Percentiles rank a stretch among this genome's conserved stretches.
Conservation (phyloP, 2,329 filamentous ascomycete species). For the Chaetoscypha palmicola region DNA sequence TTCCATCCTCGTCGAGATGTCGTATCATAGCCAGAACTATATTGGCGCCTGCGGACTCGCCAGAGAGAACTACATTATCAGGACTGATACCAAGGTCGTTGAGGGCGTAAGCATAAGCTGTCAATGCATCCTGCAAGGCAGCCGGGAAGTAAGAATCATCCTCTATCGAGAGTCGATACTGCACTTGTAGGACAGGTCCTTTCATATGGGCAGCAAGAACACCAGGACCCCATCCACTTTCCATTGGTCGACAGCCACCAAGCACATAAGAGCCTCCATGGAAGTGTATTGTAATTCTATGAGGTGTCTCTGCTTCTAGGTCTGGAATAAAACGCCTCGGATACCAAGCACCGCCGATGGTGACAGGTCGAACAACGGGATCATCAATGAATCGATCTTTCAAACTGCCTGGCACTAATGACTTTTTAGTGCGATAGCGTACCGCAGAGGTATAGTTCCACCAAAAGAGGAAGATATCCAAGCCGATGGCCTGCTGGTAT, state of each 20-base stretch:
- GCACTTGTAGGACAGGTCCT: not conserved
- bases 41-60: constrained; percentile 1
- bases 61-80: not conserved
- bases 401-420: not conserved
- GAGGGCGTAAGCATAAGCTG: not conserved
- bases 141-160: constrained; percentile 1
- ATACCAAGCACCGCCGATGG: not conserved
- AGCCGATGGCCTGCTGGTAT: not conserved
- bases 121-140: constrained; percentile 1
- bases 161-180: constrained; percentile 1
- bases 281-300: not conserved
- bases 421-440: not conserved
- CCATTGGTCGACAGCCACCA: not conserved
- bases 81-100: not conserved
- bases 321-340: not conserved
- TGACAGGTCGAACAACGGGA: not conserved
- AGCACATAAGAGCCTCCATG: constrained; percentile 1
- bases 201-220: not conserved
- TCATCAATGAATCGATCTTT: constrained; percentile 4
- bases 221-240: constrained; percentile 3
- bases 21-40: not conserved
- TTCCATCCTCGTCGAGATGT: constrained; percentile 1
- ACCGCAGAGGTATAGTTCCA: not conserved
- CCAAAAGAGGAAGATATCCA: not conserved
- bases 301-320: not conserved